phyloP scores from a whole-genome alignment of 2,329 filamentous ascomycete genomes.

The Fusarium brevicatenulatum region DNA sequence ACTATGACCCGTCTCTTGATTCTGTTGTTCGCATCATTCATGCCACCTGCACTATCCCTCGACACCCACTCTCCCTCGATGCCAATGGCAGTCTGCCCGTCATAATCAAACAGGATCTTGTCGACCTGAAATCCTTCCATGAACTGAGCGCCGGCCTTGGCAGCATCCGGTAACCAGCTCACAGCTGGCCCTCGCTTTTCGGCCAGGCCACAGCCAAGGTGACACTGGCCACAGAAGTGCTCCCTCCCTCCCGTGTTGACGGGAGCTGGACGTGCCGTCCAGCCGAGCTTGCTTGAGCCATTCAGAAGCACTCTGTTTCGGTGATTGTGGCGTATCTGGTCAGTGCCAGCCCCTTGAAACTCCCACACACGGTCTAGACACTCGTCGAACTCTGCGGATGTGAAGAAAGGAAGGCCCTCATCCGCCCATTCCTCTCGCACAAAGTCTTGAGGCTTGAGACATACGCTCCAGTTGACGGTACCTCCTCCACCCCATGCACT shows the following conservation, averaged over 20 bases:
- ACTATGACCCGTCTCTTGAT: slow-evolving; percentile 72
- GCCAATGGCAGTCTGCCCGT: slow-evolving; percentile 70
- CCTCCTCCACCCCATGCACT: slow-evolving; percentile 87
- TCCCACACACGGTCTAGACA: slow-evolving; percentile 82
- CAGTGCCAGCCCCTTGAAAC: slow-evolving; percentile 78
- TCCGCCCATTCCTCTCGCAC: slow-evolving; percentile 86
- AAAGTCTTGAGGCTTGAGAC: slow-evolving; percentile 73
- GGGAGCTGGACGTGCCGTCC: slow-evolving; percentile 73
- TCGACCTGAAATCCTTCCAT: slow-evolving; percentile 84
- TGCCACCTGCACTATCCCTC: slow-evolving; percentile 69
- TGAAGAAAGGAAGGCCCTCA: slow-evolving; percentile 76
- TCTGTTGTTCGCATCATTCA: slow-evolving; percentile 61
- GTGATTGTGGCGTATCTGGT: slow-evolving; percentile 76
- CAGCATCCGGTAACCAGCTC: slow-evolving; percentile 83
- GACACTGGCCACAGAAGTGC: slow-evolving; percentile 78
- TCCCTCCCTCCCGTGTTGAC: slow-evolving; percentile 80
- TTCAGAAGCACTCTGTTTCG: slow-evolving; percentile 78
- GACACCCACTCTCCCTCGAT: slow-evolving; percentile 80
- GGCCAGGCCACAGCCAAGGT: slow-evolving; percentile 69
- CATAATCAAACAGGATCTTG: slow-evolving; percentile 73
- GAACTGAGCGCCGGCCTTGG: slow-evolving; percentile 79
- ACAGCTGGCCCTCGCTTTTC: slow-evolving; percentile 84
- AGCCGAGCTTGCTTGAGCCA: slow-evolving; percentile 78
- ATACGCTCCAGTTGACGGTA: slow-evolving; percentile 84
- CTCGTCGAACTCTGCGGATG: slow-evolving; percentile 77